These are phyloP conservation scores for Ustilago shanxiensis DNA, from an alignment of 1,284 basidiomycete species.

Conservation along the genomic window DNA sequence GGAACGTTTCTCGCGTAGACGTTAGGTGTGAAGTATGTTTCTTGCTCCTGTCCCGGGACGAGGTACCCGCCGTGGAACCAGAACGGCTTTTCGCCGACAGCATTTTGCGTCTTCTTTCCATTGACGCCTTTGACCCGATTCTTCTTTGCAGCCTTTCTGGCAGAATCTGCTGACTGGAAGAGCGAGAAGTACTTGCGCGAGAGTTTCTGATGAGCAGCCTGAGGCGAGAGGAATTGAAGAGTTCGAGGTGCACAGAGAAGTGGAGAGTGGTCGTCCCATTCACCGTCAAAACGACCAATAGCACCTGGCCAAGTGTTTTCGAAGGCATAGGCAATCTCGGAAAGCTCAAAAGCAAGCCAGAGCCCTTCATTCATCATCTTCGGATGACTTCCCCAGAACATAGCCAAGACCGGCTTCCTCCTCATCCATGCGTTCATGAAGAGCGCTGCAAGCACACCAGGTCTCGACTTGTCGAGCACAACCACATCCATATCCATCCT, in stretches of 20 bases:
- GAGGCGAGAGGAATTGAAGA: slow-evolving; percentile 41
- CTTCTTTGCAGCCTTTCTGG: background rate
- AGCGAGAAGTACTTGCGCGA: slow-evolving; percentile 29
- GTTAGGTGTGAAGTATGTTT: slow-evolving; percentile 44
- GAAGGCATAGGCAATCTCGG: slow-evolving; percentile 38
- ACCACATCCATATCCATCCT: slow-evolving; percentile 50
- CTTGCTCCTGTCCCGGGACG: slow-evolving; percentile 13
- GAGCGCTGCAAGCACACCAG: slow-evolving; percentile 40
- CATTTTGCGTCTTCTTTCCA: slow-evolving; percentile 18
- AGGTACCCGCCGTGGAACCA: slow-evolving; percentile 45
- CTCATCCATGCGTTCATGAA: slow-evolving; percentile 49
- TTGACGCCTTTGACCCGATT: slow-evolving; percentile 8
- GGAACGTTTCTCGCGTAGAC: slow-evolving; percentile 38
- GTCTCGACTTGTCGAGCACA: slow-evolving; percentile 42
- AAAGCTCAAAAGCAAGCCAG: slow-evolving; percentile 43
- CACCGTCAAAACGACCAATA: slow-evolving; percentile 39
- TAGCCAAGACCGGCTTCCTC: slow-evolving; percentile 13
- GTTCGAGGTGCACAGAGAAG: slow-evolving; percentile 40
- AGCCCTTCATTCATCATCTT: slow-evolving; percentile 44
- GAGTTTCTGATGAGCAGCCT: slow-evolving; percentile 30
- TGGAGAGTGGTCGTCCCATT: slow-evolving; percentile 47
- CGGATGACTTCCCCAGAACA: slow-evolving; percentile 35
- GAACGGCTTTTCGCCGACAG: slow-evolving; percentile 36
- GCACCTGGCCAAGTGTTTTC: slow-evolving; percentile 51
- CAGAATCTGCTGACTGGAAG: slow-evolving; percentile 15